Evolutionary conservation across 2,329 filamentous ascomycete genomes (phyloP), one percentile per base, ranked within the genome.

Genomic region (Pseudogymnoascus sp.): DNA sequence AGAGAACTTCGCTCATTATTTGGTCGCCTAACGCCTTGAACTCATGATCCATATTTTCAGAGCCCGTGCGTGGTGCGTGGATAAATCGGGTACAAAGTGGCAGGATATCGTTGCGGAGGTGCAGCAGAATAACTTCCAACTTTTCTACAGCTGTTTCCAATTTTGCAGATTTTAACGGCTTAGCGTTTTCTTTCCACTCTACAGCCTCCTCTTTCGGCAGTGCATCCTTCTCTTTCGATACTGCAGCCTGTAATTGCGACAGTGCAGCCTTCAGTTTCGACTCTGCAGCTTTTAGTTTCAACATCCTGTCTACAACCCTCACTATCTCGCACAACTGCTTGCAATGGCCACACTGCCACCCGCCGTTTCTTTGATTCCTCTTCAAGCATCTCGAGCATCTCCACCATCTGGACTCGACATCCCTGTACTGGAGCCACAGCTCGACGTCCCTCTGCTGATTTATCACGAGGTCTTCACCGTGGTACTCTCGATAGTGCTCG

Each of bases 11-110:
- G 66, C 87, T 85, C 79, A 95, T 79, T 39, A 92, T 82, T 3
- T 86, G 90, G 77, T 95, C 90, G 3, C 84, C 86, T n/a, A 95
- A 75, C 72, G 83, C 87, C 73, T 87, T 86, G 73, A 93, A 87
- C 71, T 92, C 88, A 36, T 91, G 89, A 10, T 83, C 82, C 61
- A 83, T 79, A 79, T 88, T 91, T 73, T 86, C 86, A 40, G 77
- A 71, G 62, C 91, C 88, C 3, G 75, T 72, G 0, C 90, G 90
- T 11, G 90, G 86, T 6, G 80, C 77, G 4, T 76, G 77, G 21
- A 82, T 80, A 72, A 85, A 93, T 23, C 85, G 76, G 4, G 81
- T 75, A 69, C 86, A 90, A 6, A 86, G 73, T 0, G 89, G 88
- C n/a, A 87, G 75, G 66, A 89, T 82, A 62, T 85, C 81, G 26